Evolutionary conservation across 1,139 yeast species (phyloP).

Genomic region (Pichia kudriavzevii): DNA sequence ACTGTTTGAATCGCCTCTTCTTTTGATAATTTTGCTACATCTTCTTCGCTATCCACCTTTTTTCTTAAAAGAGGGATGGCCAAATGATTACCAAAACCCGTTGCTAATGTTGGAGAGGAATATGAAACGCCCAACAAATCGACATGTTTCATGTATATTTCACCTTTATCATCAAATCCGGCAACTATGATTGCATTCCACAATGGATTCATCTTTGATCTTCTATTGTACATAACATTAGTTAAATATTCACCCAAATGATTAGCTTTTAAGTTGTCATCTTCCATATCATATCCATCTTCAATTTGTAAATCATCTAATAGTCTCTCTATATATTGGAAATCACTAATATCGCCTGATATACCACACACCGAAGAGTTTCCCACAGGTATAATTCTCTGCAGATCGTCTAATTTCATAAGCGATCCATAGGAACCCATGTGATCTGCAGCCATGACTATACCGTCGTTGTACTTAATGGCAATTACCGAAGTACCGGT

Average conservation of each 20-base stretch:
- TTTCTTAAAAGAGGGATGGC: slow-evolving; percentile 89
- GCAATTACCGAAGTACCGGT: slow-evolving; percentile 96
- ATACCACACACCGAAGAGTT: slow-evolving; percentile 82
- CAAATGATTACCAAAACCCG: slow-evolving; percentile 94
- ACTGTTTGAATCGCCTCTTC: slow-evolving; percentile 69
- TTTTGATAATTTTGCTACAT: slow-evolving; percentile 56
- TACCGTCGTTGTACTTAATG: slow-evolving; percentile 82
- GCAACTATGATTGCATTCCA: slow-evolving; percentile 95
- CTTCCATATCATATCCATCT: slow-evolving; percentile 74
- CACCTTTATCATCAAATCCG: slow-evolving; percentile 66
- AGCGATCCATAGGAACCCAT: slow-evolving; percentile 92
- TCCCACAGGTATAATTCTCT: slow-evolving; percentile 80
- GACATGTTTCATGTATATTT: slow-evolving; percentile 73
- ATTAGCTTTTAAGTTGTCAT: slow-evolving; percentile 65
- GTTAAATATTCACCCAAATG: slow-evolving; percentile 85
- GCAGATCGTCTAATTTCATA: slow-evolving; percentile 76
- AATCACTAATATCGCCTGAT: slow-evolving; percentile 91
- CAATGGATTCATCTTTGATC: slow-evolving; percentile 89
- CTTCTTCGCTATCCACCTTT: slow-evolving; percentile 72
- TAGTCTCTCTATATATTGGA: slow-evolving; percentile 72
- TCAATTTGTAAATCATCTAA: slow-evolving; percentile 74
- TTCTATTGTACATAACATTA: slow-evolving; percentile 75
- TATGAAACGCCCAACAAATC: slow-evolving; percentile 90
- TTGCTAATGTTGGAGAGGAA: slow-evolving; percentile 82
- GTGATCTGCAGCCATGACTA: slow-evolving; percentile 91